Evolutionary conservation across 108 stramenopile genomes (phyloP).

Genomic region (Seminavis robusta): DNA sequence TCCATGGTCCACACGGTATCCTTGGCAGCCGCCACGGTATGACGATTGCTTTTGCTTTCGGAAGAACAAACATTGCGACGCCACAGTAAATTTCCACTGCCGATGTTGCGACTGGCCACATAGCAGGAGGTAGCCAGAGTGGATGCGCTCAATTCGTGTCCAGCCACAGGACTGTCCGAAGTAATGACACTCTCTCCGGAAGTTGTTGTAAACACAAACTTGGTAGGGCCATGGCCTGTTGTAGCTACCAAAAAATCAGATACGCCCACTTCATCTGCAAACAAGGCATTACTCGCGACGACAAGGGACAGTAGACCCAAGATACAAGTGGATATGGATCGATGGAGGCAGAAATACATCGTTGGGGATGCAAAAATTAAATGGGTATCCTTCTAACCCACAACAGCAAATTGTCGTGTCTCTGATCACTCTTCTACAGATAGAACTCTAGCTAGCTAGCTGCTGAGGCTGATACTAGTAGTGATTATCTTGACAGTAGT

Average conservation of each 20-base stretch:
- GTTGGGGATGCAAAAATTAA: not conserved
- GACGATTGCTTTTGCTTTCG: constrained; percentile 1
- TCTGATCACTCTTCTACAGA: not conserved
- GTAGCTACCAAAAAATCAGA: constrained; percentile 71
- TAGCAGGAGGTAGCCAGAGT: constrained; percentile 31
- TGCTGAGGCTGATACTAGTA: not conserved
- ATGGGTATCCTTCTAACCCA: not conserved
- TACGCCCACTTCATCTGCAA: constrained; percentile 68
- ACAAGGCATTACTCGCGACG: constrained; percentile 12
- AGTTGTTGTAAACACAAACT: constrained; percentile 13
- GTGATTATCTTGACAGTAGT: not conserved
- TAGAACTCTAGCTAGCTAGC: not conserved
- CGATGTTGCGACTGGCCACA: constrained; percentile 43
- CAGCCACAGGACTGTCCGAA: too few species aligned
- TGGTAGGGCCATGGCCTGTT: constrained; percentile 60
- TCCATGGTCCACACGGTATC: constrained; percentile 41
- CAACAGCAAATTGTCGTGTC: not conserved
- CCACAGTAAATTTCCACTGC: constrained; percentile 53
- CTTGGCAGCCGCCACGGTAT: constrained; percentile 6
- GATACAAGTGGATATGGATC: not conserved
- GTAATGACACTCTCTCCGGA: constrained; percentile 13
- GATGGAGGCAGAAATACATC: not conserved
- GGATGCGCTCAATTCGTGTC: too few species aligned
- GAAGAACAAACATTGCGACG: constrained; percentile 61
- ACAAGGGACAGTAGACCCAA: not conserved